A percentile compares a stretch with the other conserved stretches of the same genome.
These are phyloP conservation scores for Breynia disticha DNA, from an alignment of 441 rosid species.

Conservation along the genomic window DNA sequence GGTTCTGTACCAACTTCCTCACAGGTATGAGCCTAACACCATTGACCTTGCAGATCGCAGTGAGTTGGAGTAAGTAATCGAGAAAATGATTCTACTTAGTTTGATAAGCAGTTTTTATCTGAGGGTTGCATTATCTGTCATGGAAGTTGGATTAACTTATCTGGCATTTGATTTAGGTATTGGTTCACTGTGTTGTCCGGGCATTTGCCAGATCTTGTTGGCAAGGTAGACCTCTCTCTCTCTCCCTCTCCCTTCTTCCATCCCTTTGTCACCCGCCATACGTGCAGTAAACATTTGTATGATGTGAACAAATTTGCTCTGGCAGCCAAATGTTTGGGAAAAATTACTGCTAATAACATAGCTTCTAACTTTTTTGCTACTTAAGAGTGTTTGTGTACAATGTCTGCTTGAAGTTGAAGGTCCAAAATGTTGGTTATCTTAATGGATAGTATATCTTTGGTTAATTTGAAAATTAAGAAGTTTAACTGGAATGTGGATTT, in stretches of 20 bases:
- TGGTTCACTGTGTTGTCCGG: conserved; percentile 93
- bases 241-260: conserved; percentile 2
- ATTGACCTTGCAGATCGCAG: conserved; percentile 77
- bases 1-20: conserved; percentile 11
- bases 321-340: not conserved
- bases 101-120: conserved; percentile 1
- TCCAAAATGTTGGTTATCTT: too few species aligned
- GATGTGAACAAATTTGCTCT: not conserved
- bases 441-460: not conserved
- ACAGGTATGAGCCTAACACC: conserved; percentile 99
- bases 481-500: conserved; percentile 1
- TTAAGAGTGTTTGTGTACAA: too few species aligned
- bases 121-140: not conserved
- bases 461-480: not conserved
- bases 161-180: conserved; percentile 45
- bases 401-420: too few species aligned
- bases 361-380: too few species aligned
- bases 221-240: conserved; percentile 44
- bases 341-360: not conserved
- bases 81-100: conserved; percentile 7
- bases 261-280: too few species aligned
- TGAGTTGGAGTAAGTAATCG: conserved; percentile 76
- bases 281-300: too few species aligned
- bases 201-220: conserved; percentile 90
- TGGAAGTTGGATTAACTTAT: conserved; percentile 13